Percentiles rank a stretch among this genome's conserved stretches.
These are phyloP conservation scores for Zygosaccharomyces siamensis DNA, from an alignment of 805 yeast genomes.

Conservation along the genomic window DNA sequence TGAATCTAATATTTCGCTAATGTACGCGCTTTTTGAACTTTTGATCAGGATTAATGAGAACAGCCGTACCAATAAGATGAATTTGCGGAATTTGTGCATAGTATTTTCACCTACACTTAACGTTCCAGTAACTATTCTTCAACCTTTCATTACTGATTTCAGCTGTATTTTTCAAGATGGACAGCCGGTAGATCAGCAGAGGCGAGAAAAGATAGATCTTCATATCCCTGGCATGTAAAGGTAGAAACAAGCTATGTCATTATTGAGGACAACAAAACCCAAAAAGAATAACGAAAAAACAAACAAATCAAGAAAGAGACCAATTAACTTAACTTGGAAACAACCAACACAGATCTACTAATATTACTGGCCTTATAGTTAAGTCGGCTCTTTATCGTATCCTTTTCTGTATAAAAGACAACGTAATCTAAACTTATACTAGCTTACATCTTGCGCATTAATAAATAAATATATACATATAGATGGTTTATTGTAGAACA, in stretches of 20 bases:
- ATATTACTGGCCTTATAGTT: background rate
- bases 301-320: too few species aligned
- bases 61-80: constrained; percentile 73
- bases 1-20: constrained; percentile 49
- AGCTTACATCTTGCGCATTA: background rate
- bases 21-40: constrained; percentile 63
- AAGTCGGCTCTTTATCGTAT: background rate
- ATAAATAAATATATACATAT: background rate
- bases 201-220: constrained; percentile 48
- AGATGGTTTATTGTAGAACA: background rate
- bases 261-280: background rate
- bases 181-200: constrained; percentile 37
- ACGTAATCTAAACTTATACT: background rate
- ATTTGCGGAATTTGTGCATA: constrained; percentile 68
- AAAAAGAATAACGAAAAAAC: too few species aligned
- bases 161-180: constrained; percentile 55
- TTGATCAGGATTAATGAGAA: constrained; percentile 59
- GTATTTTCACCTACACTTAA: constrained; percentile 80
- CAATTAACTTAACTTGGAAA: too few species aligned
- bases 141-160: constrained; percentile 57
- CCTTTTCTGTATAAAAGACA: background rate
- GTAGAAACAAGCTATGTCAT: background rate
- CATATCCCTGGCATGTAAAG: constrained; percentile 43
- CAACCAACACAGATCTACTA: background rate
- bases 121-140: constrained; percentile 56